Evolutionary conservation across 495 filamentous ascomycete genomes (phyloP).

Genomic region (Penicillium macrosclerotiorum): DNA sequence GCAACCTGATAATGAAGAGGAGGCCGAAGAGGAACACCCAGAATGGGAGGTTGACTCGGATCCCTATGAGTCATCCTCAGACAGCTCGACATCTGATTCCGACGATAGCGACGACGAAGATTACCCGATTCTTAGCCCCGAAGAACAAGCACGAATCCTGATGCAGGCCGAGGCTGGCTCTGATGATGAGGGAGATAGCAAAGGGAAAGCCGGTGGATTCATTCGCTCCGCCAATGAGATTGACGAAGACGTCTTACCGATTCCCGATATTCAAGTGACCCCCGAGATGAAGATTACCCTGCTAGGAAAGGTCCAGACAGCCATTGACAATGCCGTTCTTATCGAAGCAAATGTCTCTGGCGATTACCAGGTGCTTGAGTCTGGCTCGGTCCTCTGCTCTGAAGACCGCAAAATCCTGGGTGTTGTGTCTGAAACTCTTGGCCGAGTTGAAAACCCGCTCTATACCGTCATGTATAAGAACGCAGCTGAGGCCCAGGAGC

Average conservation of each 20-base stretch:
- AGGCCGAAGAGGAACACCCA: slow-evolving; percentile 61
- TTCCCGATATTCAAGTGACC: slow-evolving; percentile 71
- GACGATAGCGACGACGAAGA: slow-evolving; percentile 69
- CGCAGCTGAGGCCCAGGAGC: slow-evolving; percentile 60
- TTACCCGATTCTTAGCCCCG: slow-evolving; percentile 68
- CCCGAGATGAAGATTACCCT: slow-evolving; percentile 70
- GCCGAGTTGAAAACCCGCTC: slow-evolving; percentile 74
- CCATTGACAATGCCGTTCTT: slow-evolving; percentile 73
- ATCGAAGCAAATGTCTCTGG: slow-evolving; percentile 78
- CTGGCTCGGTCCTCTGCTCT: slow-evolving; percentile 78
- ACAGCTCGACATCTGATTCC: slow-evolving; percentile 49
- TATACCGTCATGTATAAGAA: slow-evolving; percentile 74
- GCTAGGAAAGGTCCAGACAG: slow-evolving; percentile 68
- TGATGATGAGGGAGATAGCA: slow-evolving; percentile 65
- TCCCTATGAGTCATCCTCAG: slow-evolving; percentile 56
- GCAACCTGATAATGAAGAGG: slow-evolving; percentile 23
- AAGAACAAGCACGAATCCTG: slow-evolving; percentile 75
- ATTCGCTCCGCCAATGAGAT: slow-evolving; percentile 74
- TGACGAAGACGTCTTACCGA: slow-evolving; percentile 62
- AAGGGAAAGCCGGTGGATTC: slow-evolving; percentile 44
- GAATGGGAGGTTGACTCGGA: slow-evolving; percentile 72
- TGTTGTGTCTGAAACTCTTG: slow-evolving; percentile 75
- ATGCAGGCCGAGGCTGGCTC: slow-evolving; percentile 71
- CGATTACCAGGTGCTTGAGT: slow-evolving; percentile 78
- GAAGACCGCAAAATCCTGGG: slow-evolving; percentile 73